These are phyloP conservation scores for Thraustochytrium sp. DNA, from an alignment of 352 stramenopile species.

Conservation along the genomic window DNA sequence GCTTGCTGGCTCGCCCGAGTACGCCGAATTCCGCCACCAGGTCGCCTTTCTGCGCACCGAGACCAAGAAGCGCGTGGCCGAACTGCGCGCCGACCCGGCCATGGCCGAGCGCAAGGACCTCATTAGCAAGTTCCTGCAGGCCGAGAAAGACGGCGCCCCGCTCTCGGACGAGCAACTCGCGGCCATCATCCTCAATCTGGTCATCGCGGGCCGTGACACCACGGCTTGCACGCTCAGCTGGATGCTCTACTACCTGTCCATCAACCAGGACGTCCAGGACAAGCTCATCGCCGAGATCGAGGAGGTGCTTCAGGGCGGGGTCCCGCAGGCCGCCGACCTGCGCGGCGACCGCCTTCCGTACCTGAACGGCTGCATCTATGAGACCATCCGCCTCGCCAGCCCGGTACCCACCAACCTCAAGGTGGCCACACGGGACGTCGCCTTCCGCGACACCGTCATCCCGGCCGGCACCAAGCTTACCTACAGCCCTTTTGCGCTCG, in stretches of 20 bases:
- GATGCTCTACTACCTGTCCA: slow-evolving; percentile 36
- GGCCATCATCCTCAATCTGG: slow-evolving; percentile 57
- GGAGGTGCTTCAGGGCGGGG: no score
- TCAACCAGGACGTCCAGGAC: slow-evolving; percentile 42
- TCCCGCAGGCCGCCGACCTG: not conserved
- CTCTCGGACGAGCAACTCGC: slow-evolving; percentile 44
- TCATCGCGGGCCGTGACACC: slow-evolving; percentile 55
- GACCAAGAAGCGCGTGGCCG: not conserved
- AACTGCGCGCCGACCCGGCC: not conserved
- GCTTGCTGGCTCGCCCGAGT: not conserved
- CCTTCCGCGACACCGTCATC: not conserved
- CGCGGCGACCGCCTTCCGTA: not conserved
- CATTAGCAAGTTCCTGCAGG: slow-evolving; percentile 13
- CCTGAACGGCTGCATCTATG: slow-evolving; percentile 38
- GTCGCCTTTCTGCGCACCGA: not conserved
- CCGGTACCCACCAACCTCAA: slow-evolving; percentile 38
- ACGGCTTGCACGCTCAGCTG: slow-evolving; percentile 42
- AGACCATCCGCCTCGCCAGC: slow-evolving; percentile 21
- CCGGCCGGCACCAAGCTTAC: not conserved
- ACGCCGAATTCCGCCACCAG: not conserved
- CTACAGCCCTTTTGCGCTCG: not conserved
- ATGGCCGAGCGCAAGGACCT: not conserved
- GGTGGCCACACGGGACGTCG: not conserved
- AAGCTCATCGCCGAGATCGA: slow-evolving; percentile 33
- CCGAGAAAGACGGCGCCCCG: not conserved